Evolutionary conservation across 2,329 filamentous ascomycete species (phyloP), one percentile per base, ranked within the genome.

Genomic region (Alternaria sp.): DNA sequence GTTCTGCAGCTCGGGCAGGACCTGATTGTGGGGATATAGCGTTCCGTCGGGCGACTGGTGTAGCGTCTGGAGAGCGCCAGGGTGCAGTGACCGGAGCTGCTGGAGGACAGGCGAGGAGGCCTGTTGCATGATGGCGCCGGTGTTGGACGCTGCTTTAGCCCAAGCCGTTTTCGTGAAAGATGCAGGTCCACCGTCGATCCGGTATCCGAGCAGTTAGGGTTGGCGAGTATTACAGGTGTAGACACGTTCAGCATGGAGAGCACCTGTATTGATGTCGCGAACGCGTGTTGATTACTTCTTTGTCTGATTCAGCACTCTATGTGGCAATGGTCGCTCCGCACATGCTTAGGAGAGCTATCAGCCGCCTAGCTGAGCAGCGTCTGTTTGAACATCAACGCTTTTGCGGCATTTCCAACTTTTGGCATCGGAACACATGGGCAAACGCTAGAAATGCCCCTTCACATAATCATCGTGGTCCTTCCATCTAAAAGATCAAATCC

Each of bases 1-100:
- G 54, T 70, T 71, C 64, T 81, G 78, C 25, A 85, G 76, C 56
- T 70, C 65, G 13, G 70, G 81, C 72, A 69, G 82, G 67, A 71
- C 36, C 40, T 68, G 68, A 8, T 65, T 60, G 28, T 69, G 64
- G 11, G 64, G 57, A 52, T 72, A 73, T 12, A 75, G 59, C 26
- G 72, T 64, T 3, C 69, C 73, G 43, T 74, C 73, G 3, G 69
- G 66, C 26, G 69, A 68, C 55, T 77, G 76, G 63, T 76, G 76
- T 56, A 78, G 65, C n/a, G 65, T 62, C 59, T 73, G 71, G 30
- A 78, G 67, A 12, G 69, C 65, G 36, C 63, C 70, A 30, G 74
- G 70, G 65, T 74, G 74, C 57, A 77, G 66, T 25, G 73, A 67
- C 26, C 69, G 68, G 23, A 73, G 69, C 55, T 67, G 62, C 44